Conservation (phyloP, 2,329 filamentous ascomycete species). For the Penicillium sp. region DNA sequence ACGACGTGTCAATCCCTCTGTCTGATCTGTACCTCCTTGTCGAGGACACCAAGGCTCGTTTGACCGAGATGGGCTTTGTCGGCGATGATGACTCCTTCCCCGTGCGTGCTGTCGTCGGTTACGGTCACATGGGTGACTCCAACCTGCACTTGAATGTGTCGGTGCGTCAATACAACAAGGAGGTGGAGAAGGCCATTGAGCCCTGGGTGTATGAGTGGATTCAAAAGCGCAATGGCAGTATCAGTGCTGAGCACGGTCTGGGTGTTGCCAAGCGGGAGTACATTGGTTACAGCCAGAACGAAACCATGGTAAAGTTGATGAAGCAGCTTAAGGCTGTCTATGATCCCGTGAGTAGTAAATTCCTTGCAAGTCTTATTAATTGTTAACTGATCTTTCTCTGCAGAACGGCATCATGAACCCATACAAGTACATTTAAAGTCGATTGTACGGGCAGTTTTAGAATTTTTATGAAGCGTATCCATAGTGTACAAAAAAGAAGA, state of each 20-base stretch:
- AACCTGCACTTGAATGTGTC: slow-evolving; percentile 94
- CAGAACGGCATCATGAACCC: slow-evolving; percentile 99
- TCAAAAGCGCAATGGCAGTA: slow-evolving; percentile 80
- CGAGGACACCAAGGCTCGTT: slow-evolving; percentile 74
- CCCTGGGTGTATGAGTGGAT: slow-evolving; percentile 99
- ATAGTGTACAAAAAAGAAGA: slow-evolving; percentile 1
- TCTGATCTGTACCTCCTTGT: slow-evolving; percentile 85
- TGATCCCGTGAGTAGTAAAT: slow-evolving; percentile 72
- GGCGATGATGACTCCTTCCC: slow-evolving; percentile 74
- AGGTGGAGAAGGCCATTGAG: slow-evolving; percentile 83
- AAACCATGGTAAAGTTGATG: slow-evolving; percentile 88
- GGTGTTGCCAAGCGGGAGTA: slow-evolving; percentile 95
- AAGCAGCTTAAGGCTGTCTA: slow-evolving; percentile 92
- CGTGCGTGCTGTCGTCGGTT: slow-evolving; percentile 88
- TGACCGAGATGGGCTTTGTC: slow-evolving; percentile 73
- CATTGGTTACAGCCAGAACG: slow-evolving; percentile 87
- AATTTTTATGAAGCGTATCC: not conserved
- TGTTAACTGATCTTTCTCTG: slow-evolving; percentile 1
- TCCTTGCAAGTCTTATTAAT: not conserved
- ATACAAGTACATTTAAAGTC: slow-evolving; percentile 81
- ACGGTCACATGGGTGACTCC: slow-evolving; percentile 96
- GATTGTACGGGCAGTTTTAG: not conserved
- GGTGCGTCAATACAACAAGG: slow-evolving; percentile 78
- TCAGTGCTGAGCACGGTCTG: slow-evolving; percentile 94
- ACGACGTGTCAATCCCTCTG: slow-evolving; percentile 93